Base-by-base conservation (phyloP, 768 basidiomycete genomes). In the Tulasnella sp. region DNA sequence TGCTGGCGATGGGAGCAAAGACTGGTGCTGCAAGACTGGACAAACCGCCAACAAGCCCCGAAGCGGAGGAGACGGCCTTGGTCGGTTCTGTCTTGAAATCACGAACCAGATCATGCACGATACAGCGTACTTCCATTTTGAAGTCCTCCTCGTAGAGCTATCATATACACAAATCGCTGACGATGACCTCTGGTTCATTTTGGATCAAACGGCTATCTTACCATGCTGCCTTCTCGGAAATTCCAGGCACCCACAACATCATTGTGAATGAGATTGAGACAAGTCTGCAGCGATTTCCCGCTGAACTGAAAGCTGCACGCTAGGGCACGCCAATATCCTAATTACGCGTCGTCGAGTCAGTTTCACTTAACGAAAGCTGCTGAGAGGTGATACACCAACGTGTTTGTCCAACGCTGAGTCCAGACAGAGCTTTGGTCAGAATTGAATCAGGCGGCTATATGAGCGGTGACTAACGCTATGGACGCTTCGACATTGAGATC, bases 171-270 rank as follows among this genome's bases (percentile, higher is more conserved):
- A 15, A 7, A 38, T 38, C 15, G 15, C 34, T 5, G 7, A 38
- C 34, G 5, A 38, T 38, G 34, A 38, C 7, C 34, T 7, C 15
- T 38, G 34, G 34, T 5, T 7, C 15, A 7, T 15, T 38, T 15
- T 5, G 15, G 5, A 7, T 38, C 15, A 15, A 38, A 5, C 7
- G 15, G 15, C 34, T 15, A 38, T 38, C 60, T 5, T 5, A 34
- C 29, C 46, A 41, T 21, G 11, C 24, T 53, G 38, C 24, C 4
- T 15, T 31, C 56, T 12, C 2, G n/a, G 49, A 70, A 69, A 60
- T 70, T 69, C 67, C 67, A 68, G 21, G 64, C 56, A 24, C 58
- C 49, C 22, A 67, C 53, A 22, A 68, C 68, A 44, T 68, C 67
- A 12, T 53, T 25, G 27, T 67, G 66, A 31, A 66, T 63, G 7